Evolutionary conservation across 2,329 filamentous ascomycete species (phyloP), one percentile per base, ranked within the genome.

Genomic region (Juglanconis sp.): DNA sequence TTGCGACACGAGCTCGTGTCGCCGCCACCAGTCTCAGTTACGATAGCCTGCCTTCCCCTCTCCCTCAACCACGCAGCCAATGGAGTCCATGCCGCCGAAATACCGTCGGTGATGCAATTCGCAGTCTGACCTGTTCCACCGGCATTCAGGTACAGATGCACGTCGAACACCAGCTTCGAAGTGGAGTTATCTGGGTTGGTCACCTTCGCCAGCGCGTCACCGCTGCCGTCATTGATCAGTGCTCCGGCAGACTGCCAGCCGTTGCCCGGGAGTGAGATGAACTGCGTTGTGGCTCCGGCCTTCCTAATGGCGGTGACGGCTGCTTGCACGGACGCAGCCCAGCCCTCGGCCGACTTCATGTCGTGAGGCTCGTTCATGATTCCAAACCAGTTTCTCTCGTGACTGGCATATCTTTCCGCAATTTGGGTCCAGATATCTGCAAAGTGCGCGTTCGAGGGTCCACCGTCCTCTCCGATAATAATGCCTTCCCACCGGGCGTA

Each of bases 341-440:
- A 89, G 1, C 73, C 71, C 31, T 70, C 70, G 66, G 86, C 77
- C 65, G 85, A 79, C 6, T 57, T 57, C 52, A 82, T 70, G 51
- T 84, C 81, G 68, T 87, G 83, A 2, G 87, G 86, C 72, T 85
- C 87, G 70, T 89, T 89, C 85, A 89, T 88, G 49, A 88, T 68
- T 3, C 85, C 86, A 64, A 88, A 86, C 6, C 80, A 76, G 36
- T 89, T 72, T 60, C 81, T 83, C 36, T 76, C 69, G 40, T 84
- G 72, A 5, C 66, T 65, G 17, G 74, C 77, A 71, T 88, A 89
- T 65, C 83, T 82, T 0, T 71, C 73, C 1, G 86, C 86, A 10
- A 85, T 67, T 59, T 82, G 76, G 2, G 66, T 69, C 86, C 86
- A 88, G 3, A 88, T 69, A 47, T 73, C 74, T 3, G 77, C 79